Conservation (phyloP, 2,329 filamentous ascomycete genomes). For the Lasiodiplodia citricola region DNA sequence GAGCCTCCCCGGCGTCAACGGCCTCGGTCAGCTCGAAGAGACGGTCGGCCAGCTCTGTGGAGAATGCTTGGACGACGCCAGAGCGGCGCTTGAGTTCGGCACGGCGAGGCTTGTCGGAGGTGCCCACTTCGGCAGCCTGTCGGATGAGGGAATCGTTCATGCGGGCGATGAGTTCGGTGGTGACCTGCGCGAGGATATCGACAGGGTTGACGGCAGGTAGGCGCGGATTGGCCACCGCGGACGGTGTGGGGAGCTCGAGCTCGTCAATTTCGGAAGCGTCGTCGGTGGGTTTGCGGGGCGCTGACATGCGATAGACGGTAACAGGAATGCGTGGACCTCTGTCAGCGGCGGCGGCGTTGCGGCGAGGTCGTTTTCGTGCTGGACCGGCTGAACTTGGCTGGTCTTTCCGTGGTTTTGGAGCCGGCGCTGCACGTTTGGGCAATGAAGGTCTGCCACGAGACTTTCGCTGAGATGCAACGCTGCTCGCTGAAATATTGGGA, state of each 20-base stretch:
- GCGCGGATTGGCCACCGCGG: constrained; percentile 45
- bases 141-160: constrained; percentile 50
- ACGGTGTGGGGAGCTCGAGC: constrained; percentile 40
- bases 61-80: constrained; percentile 55
- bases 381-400: neutral
- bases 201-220: constrained; percentile 53
- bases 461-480: constrained; percentile 20
- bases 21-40: constrained; percentile 59
- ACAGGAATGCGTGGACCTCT: constrained; percentile 33
- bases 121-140: constrained; percentile 41
- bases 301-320: constrained; percentile 37
- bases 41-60: constrained; percentile 54
- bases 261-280: constrained; percentile 33
- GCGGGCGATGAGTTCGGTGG: constrained; percentile 56
- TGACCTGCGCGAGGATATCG: constrained; percentile 58
- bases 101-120: constrained; percentile 45
- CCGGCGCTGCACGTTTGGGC: constrained; percentile 21
- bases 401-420: constrained; percentile 30
- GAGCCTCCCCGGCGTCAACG: constrained; percentile 55
- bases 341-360: constrained; percentile 11
- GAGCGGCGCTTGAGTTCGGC: constrained; percentile 51
- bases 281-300: constrained; percentile 30
- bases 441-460: constrained; percentile 28
- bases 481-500: neutral
- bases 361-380: constrained; percentile 37